phyloP scores from a whole-genome alignment of 2,329 filamentous ascomycete species.

The Botrytis paeoniae region DNA sequence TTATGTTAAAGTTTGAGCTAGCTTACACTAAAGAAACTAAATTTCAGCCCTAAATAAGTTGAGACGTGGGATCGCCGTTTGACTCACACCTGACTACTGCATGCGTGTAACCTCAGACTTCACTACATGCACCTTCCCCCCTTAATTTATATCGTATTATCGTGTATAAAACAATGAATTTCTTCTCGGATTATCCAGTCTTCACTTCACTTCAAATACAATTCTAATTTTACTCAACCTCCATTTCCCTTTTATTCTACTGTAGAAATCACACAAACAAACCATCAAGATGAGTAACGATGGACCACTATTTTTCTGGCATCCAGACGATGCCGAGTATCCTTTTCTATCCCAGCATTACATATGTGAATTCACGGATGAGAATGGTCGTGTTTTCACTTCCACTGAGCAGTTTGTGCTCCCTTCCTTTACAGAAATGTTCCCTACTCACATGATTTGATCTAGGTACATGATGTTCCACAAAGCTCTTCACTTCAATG shows the following conservation, averaged over 20 bases:
- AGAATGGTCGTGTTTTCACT: background rate
- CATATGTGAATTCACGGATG: background rate
- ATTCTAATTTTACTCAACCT: background rate
- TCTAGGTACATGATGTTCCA: slow-evolving; percentile 9
- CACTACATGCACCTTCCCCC: background rate
- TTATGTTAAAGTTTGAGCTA: background rate
- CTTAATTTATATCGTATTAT: background rate
- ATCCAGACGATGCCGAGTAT: background rate
- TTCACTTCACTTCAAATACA: background rate
- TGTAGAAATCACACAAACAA: background rate
- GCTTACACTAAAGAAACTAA: background rate
- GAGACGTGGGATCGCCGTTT: background rate
- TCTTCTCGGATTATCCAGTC: background rate
- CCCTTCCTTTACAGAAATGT: background rate
- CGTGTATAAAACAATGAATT: background rate
- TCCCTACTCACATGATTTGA: background rate
- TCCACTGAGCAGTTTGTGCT: background rate
- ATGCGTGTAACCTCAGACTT: background rate
- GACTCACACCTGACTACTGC: background rate
- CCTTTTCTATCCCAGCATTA: slow-evolving; percentile 7
- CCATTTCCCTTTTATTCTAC: background rate
- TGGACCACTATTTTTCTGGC: slow-evolving; percentile 12
- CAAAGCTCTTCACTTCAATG: slow-evolving; percentile 4
- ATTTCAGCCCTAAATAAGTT: background rate
- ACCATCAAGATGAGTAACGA: background rate